Evolutionary conservation across 768 basidiomycete genomes (phyloP).

Genomic region (Lactifluus subvellereus): DNA sequence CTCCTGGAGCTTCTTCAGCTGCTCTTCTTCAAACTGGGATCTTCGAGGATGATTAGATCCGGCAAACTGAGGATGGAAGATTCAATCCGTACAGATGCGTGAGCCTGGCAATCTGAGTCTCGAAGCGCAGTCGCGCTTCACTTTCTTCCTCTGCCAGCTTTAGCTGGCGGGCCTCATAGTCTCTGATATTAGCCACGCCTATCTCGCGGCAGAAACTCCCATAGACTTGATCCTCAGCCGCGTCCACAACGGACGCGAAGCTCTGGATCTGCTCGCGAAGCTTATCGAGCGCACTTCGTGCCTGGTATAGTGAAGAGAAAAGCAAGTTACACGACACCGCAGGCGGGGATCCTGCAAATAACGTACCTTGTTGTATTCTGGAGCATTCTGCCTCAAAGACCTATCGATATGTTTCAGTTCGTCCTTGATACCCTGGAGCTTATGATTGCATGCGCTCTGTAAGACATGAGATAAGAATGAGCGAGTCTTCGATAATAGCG

Average conservation of each 20-base stretch:
- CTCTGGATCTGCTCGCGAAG: conserved; percentile 51
- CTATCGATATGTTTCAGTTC: conserved; percentile 78
- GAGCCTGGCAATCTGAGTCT: conserved; percentile 81
- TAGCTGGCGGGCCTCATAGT: conserved; percentile 90
- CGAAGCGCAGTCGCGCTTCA: conserved; percentile 74
- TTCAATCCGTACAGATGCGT: conserved; percentile 64
- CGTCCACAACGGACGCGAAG: conserved; percentile 55
- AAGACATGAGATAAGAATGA: background rate
- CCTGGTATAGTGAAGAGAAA: conserved; percentile 34
- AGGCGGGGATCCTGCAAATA: background rate
- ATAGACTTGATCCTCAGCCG: conserved; percentile 79
- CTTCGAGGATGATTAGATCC: conserved; percentile 36
- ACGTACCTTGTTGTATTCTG: conserved; percentile 65
- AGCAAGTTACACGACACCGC: background rate
- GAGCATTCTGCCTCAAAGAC: conserved; percentile 58
- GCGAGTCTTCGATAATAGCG: no score
- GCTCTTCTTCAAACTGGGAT: conserved; percentile 74
- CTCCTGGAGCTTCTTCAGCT: conserved; percentile 56
- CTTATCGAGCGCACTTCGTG: conserved; percentile 44
- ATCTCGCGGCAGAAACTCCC: conserved; percentile 73
- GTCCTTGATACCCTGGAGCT: conserved; percentile 71
- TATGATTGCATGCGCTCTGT: conserved; percentile 70
- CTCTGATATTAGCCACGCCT: conserved; percentile 74
- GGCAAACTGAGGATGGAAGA: background rate
- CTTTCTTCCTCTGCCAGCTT: conserved; percentile 85